Evolutionary conservation across 306 rosid species (phyloP).

Genomic region (Prunus campanulata): DNA sequence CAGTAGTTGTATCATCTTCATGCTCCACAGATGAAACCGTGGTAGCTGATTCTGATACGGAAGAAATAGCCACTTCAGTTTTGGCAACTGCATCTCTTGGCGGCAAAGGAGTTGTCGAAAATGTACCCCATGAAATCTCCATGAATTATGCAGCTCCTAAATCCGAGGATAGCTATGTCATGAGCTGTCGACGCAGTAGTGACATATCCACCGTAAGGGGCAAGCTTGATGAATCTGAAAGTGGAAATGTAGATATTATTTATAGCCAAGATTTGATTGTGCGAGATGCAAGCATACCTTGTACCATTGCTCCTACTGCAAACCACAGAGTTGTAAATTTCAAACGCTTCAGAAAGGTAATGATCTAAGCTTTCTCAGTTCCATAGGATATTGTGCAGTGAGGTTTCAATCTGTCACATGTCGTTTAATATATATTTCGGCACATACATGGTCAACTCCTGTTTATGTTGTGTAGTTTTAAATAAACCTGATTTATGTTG

Average conservation of each 20-base stretch:
- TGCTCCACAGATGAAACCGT: constrained; percentile 89
- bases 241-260: constrained; percentile 46
- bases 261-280: constrained; percentile 64
- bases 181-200: constrained; percentile 30
- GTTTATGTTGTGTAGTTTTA: not conserved
- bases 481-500: not conserved
- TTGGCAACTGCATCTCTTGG: constrained; percentile 29
- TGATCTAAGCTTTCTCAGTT: constrained; percentile 21
- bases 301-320: constrained; percentile 27
- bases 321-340: constrained; percentile 52
- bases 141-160: constrained; percentile 21
- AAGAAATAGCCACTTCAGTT: constrained; percentile 65
- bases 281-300: constrained; percentile 34
- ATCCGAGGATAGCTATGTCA: constrained; percentile 15
- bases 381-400: not conserved
- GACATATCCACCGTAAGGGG: constrained; percentile 39
- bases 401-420: not conserved
- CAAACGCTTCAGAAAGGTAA: constrained; percentile 83
- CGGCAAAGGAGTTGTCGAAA: constrained; percentile 27
- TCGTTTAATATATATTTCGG: not conserved
- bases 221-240: constrained; percentile 44
- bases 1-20: constrained; percentile 81
- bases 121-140: constrained; percentile 11
- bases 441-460: not conserved
- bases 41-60: constrained; percentile 83